A percentile compares a stretch with the other conserved stretches of the same genome.
phyloP scores from a whole-genome alignment of 1,139 yeast genomes.

The Debaryomyces psychrophilus region DNA sequence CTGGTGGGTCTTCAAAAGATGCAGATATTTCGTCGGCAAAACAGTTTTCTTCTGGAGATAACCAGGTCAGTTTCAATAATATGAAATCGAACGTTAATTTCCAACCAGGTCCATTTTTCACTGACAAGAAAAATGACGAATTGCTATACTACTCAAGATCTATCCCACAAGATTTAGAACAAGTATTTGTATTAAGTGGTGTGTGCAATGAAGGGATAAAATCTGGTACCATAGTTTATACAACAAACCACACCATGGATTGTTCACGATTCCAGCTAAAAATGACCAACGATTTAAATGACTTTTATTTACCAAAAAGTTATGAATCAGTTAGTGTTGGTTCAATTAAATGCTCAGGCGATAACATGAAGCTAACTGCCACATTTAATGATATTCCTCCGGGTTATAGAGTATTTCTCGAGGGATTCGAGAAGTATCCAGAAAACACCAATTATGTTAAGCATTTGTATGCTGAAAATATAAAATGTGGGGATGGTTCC shows the following conservation, averaged over 20 bases:
- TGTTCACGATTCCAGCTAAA: constrained; percentile 18
- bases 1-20: constrained; percentile 22
- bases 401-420: constrained; percentile 20
- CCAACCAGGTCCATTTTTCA: constrained; percentile 19
- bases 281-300: constrained; percentile 19
- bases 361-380: constrained; percentile 13
- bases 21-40: constrained; percentile 20
- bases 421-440: constrained; percentile 20
- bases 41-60: constrained; percentile 11
- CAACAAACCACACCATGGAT: constrained; percentile 19
- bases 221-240: constrained; percentile 17
- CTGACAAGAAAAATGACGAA: constrained; percentile 13
- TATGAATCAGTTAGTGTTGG: constrained; percentile 8
- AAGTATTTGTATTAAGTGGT: constrained; percentile 20
- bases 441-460: constrained; percentile 10
- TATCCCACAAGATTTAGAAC: constrained; percentile 21
- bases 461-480: constrained; percentile 18
- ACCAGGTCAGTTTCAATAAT: constrained; percentile 18
- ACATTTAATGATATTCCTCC: constrained; percentile 15
- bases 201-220: constrained; percentile 20
- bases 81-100: constrained; percentile 16
- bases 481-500: constrained; percentile 20
- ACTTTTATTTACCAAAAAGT: constrained; percentile 21
- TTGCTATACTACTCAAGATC: constrained; percentile 23
- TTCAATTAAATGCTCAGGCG: constrained; percentile 13